Base-by-base conservation (phyloP, 352 stramenopile species). In the Phytophthora foliorum region DNA sequence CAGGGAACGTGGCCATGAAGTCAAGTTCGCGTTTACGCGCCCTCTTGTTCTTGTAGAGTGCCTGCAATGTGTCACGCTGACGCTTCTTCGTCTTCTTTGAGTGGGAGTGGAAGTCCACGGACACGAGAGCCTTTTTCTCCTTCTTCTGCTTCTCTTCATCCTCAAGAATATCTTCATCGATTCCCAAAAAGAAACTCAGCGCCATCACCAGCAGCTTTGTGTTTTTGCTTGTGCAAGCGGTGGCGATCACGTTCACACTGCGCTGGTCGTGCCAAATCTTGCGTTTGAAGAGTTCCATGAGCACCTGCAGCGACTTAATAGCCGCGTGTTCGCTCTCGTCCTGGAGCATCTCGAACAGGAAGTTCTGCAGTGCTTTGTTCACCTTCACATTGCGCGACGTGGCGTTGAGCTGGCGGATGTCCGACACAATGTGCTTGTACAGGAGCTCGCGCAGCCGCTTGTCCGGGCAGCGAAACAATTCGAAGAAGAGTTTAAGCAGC, bases 161-260 rank as follows among this genome's bases (percentile, higher is more conserved):
- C 36, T 99, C 87, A 14, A 98, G 82, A 78, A 99, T 99, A 57
- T 98, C 93, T 24, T 98, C 90, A 77, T 99, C 97, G 74, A 99
- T 99, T 38, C 97, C 98, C 19, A 99, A 80, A 80, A 99, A 99
- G 81, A 99, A 99, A 60, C 98, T 93, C 63, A 99, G 89, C 7
- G 95, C 87, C 51, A 97, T 93, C 38, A 97, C 90, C 8, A 95
- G 68, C 48, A 97, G 81, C 64, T 95, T 95, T 16, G 87, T 88
- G 73, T 95, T 93, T 75, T 91, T 92, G 67, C 81, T 90, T 19
- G 80, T 88, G 45, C 93, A 97, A 0, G 96, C 97, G 24, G 93
- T 94, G 11, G 95, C 97, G 29, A 99, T 97, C 19, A 99, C 97
- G 63, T 99, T 99, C 7, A 99, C 96, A 31, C 93, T 98, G 38